phyloP scores from a whole-genome alignment of 2,329 filamentous ascomycete species.

The Aspergillus sp. region DNA sequence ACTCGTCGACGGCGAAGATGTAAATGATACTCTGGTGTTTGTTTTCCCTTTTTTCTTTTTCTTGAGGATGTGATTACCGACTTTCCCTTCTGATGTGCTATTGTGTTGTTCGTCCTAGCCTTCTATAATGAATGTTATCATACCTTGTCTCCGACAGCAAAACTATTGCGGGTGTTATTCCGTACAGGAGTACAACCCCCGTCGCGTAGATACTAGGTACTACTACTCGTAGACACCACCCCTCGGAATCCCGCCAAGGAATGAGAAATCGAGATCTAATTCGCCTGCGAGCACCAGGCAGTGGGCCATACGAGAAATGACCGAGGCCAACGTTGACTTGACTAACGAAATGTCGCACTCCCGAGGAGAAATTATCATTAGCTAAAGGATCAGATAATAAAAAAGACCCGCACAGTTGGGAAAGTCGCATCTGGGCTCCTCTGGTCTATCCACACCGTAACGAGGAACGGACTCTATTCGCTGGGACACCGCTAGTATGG shows the following conservation, averaged over 20 bases:
- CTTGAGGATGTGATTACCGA: slow-evolving; percentile 28
- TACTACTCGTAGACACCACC: too few species aligned
- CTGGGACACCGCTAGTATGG: background rate
- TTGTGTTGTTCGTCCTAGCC: slow-evolving; percentile 21
- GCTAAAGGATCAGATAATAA: slow-evolving; percentile 26
- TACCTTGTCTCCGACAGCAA: background rate
- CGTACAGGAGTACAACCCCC: background rate
- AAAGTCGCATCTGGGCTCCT: slow-evolving; percentile 13
- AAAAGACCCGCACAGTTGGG: slow-evolving; percentile 5
- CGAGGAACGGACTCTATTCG: slow-evolving; percentile 14
- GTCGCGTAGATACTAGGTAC: too few species aligned
- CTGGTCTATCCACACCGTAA: slow-evolving; percentile 16
- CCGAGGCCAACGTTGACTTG: background rate
- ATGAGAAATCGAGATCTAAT: background rate
- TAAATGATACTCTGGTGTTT: slow-evolving; percentile 46
- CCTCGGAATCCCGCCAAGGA: background rate
- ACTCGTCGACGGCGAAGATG: slow-evolving; percentile 37
- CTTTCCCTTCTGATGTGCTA: slow-evolving; percentile 17
- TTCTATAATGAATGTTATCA: slow-evolving; percentile 21
- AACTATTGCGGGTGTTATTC: background rate
- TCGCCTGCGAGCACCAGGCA: background rate
- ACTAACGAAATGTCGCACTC: background rate
- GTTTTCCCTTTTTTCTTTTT: slow-evolving; percentile 20
- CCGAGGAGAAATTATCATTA: slow-evolving; percentile 6
- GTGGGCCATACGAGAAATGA: background rate